Conservation (phyloP, 1,139 yeast species). For the Zygoascus hellenicus region DNA sequence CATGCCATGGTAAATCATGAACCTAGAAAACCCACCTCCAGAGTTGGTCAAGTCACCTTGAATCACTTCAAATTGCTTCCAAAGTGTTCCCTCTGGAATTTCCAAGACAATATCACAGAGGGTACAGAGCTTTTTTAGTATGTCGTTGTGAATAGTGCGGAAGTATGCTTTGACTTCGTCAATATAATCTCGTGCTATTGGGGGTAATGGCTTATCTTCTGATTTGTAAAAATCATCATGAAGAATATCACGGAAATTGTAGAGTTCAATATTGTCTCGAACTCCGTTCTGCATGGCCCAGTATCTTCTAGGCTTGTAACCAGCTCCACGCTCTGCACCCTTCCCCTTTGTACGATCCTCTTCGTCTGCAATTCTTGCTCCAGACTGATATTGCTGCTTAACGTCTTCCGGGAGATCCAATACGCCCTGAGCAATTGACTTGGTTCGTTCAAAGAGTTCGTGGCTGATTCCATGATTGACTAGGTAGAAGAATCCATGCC, state of each 20-base stretch:
- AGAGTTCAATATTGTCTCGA: slow-evolving; percentile 39
- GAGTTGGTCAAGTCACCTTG: slow-evolving; percentile 26
- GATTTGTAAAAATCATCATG: slow-evolving; percentile 8
- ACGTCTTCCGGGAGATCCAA: slow-evolving; percentile 13
- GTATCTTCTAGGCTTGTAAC: slow-evolving; percentile 15
- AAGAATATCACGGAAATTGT: slow-evolving; percentile 31
- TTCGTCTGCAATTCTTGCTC: slow-evolving; percentile 14
- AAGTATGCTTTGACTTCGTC: slow-evolving; percentile 15
- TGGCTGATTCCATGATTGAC: slow-evolving; percentile 16
- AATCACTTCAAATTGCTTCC: slow-evolving; percentile 11
- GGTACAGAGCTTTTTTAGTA: slow-evolving; percentile 26
- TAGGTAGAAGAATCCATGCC: slow-evolving; percentile 19
- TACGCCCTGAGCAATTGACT: slow-evolving; percentile 16
- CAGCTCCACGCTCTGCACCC: slow-evolving; percentile 16
- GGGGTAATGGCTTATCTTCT: slow-evolving; percentile 11
- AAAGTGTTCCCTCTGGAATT: slow-evolving; percentile 29
- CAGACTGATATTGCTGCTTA: slow-evolving; percentile 9
- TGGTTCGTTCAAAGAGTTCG: slow-evolving; percentile 14
- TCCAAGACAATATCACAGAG: slow-evolving; percentile 34
- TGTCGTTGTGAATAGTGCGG: slow-evolving; percentile 17
- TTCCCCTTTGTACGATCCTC: slow-evolving; percentile 13
- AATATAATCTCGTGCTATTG: slow-evolving; percentile 13
- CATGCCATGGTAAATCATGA: slow-evolving; percentile 36
- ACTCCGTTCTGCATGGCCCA: slow-evolving; percentile 39
- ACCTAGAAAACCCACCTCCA: slow-evolving; percentile 30